Evolutionary conservation across 371 early-diverging fungal genomes (phyloP).

Genomic region (Zopfochytrium polystomum): DNA sequence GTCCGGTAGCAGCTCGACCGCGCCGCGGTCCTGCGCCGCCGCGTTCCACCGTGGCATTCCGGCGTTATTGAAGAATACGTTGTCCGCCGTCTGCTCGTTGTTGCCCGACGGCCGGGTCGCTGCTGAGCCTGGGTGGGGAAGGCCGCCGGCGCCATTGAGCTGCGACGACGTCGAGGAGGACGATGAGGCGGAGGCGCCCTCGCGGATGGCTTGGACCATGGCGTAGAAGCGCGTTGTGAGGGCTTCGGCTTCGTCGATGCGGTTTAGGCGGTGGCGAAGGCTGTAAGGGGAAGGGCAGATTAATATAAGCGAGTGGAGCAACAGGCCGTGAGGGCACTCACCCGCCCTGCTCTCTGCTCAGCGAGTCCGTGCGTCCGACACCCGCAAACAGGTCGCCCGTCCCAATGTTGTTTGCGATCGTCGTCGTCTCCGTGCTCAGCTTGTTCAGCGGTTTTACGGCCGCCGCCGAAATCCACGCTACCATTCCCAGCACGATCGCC

Average conservation of each 20-base stretch:
- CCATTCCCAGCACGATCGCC: slow-evolving; percentile 13
- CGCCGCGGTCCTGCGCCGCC: neutral
- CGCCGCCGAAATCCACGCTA: slow-evolving; percentile 18
- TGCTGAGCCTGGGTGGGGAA: no score
- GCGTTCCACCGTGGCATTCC: slow-evolving; percentile 4
- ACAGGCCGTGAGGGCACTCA: neutral
- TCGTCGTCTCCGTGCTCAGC: slow-evolving; percentile 14
- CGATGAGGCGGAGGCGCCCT: no score
- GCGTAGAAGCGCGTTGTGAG: slow-evolving; percentile 22
- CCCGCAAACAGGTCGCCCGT: slow-evolving; percentile 23
- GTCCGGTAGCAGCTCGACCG: slow-evolving; percentile 22
- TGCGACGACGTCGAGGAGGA: no score
- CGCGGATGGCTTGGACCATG: slow-evolving; percentile 27
- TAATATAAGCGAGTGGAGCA: no score
- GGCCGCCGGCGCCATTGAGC: no score
- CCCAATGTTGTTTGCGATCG: slow-evolving; percentile 30
- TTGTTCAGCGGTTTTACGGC: slow-evolving; percentile 17
- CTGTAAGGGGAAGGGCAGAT: no score
- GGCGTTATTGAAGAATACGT: slow-evolving; percentile 14
- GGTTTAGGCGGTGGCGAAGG: no score
- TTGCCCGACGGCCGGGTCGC: neutral
- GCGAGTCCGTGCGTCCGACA: neutral
- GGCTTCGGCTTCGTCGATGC: slow-evolving; percentile 29
- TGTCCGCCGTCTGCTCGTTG: slow-evolving; percentile 5
- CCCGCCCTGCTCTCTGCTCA: neutral